Evolutionary conservation across 805 yeast species (phyloP).

Genomic region (Starmera caribaea): DNA sequence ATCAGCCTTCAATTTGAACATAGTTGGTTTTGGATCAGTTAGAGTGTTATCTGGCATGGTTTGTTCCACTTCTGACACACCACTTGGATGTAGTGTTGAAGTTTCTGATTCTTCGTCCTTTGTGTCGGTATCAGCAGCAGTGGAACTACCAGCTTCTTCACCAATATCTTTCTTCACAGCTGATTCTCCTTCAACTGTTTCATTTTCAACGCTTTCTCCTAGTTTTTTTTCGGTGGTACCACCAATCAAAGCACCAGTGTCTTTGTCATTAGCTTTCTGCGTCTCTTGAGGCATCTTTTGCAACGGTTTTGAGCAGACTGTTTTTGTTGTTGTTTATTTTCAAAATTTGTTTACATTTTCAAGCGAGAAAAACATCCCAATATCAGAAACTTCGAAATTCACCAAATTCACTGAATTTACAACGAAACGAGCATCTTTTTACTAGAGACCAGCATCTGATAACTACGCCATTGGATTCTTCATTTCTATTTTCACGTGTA

Average conservation of each 20-base stretch:
- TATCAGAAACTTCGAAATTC: too few species aligned
- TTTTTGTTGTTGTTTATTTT: neutral
- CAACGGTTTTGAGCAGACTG: neutral
- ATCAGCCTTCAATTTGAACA: slow-evolving; percentile 6
- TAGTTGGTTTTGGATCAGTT: slow-evolving; percentile 16
- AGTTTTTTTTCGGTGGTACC: too few species aligned
- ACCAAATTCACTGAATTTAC: too few species aligned
- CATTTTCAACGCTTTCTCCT: too few species aligned
- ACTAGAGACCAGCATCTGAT: too few species aligned
- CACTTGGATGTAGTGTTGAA: neutral
- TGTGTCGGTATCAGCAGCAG: neutral
- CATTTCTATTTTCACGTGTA: neutral
- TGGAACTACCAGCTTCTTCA: neutral
- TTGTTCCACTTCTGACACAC: slow-evolving; percentile 7
- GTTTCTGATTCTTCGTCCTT: slow-evolving; percentile 1
- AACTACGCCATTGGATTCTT: neutral
- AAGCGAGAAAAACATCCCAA: too few species aligned
- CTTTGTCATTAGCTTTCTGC: too few species aligned
- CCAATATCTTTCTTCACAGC: too few species aligned
- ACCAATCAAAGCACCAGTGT: too few species aligned
- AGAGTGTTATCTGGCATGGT: slow-evolving; percentile 13
- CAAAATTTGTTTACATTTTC: too few species aligned
- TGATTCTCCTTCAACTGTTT: too few species aligned
- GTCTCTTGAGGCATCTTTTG: neutral
- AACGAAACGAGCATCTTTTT: too few species aligned